Base-by-base conservation (phyloP, 1,284 basidiomycete species). In the Naganishia albida region DNA sequence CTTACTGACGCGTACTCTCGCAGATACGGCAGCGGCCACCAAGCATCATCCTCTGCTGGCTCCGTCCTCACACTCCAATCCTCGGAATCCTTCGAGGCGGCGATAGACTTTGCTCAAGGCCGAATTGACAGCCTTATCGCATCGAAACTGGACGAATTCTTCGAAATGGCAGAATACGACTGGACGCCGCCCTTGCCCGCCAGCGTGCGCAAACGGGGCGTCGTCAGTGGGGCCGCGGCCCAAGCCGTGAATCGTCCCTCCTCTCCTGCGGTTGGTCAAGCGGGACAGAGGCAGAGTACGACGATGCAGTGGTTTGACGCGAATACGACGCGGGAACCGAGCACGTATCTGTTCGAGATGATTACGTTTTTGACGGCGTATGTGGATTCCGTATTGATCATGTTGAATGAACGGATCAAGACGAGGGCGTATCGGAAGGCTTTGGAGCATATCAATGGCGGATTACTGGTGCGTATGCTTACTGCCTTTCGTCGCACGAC, bases 321-420 rank as follows among this genome's bases (percentile, higher is more conserved):
- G 7, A 46, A 42, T 10, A 51, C 60, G 3, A 54, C 51, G 20
- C 51, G 55, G n/a, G 85, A 85, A 49, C 91, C 93, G 50, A 95
- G 92, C 83, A 80, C 76, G 82, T 98, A 97, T 78, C 83, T 99
- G 8, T 89, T 92, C 74, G 96, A 98, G 77, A 86, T 98, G 74
- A 85, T 96, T 74, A 93, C 93, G 72, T 99, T 95, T 90, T 83
- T 99, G 50, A 92, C 89, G 44, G 96, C 94, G 0, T 91, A 97
- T 70, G 93, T 99, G 70, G 95, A 98, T 77, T 90, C 90, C 34
- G 87, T 98, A 20, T 83, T 90, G 56, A 88, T 96, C 73, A 87
- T 91, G 10, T 70, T 85, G 40, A 80, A 80, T 67, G 87, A 91
- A 65, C 80, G 81, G 7, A 89, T 93, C 78, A 95, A 95, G 79